A percentile compares a stretch with the other conserved stretches of the same genome.
These are phyloP conservation scores for Prunus padus DNA, from an alignment of 306 rosid species.

Conservation along the genomic window DNA sequence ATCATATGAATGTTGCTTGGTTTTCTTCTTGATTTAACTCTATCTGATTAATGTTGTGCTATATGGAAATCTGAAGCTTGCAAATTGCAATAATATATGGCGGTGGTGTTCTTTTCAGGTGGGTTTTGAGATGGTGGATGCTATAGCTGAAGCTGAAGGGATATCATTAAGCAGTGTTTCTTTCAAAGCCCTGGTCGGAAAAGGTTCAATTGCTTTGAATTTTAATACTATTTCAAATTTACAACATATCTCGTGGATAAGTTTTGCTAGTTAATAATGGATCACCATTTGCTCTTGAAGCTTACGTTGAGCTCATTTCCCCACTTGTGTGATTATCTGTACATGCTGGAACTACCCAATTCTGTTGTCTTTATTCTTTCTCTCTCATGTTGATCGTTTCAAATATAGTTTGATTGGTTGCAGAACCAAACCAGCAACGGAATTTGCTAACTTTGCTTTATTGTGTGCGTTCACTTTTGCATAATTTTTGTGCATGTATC, in stretches of 20 bases:
- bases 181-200: conserved; percentile 79
- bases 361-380: background rate
- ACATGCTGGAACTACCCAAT: background rate
- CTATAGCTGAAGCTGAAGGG: conserved; percentile 89
- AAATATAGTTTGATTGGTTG: background rate
- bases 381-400: too few relatives aligned
- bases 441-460: background rate
- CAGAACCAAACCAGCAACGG: background rate
- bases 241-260: too few relatives aligned
- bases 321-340: background rate
- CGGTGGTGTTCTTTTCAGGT: conserved; percentile 46
- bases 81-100: background rate
- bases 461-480: background rate
- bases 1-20: background rate
- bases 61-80: background rate
- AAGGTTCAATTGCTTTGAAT: conserved; percentile 42
- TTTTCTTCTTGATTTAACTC: background rate
- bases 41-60: background rate
- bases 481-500: background rate
- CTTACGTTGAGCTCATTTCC: background rate
- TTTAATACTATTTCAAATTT: background rate
- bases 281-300: background rate
- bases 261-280: background rate
- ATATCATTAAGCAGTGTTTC: conserved; percentile 64
- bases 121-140: conserved; percentile 93